Base-by-base conservation (phyloP, 2,329 filamentous ascomycete genomes). In the Botrytis aclada region DNA sequence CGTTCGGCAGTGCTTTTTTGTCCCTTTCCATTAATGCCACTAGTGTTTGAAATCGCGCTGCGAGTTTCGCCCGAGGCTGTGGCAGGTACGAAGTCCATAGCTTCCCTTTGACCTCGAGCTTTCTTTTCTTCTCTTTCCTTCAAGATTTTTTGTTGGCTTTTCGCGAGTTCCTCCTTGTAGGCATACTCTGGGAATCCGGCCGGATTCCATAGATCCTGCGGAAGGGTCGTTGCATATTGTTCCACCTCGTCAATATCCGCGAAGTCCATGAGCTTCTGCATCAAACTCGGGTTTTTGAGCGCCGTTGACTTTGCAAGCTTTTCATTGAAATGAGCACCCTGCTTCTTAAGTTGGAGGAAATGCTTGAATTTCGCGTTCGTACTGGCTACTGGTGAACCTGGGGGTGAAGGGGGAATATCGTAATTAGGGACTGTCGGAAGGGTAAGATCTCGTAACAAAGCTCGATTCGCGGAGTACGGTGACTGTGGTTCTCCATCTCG, bases 241-340 rank as follows among this genome's bases (percentile, higher is more conserved):
- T 85, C 86, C 67, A 84, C 83, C 51, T 84, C 83, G 51, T 82
- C 83, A 34, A 89, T 84, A 5, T 86, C 87, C 22, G 90, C 90
- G 82, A 93, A 95, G 37, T 85, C 86, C 83, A 94, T 86, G 72
- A 95, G 84, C 82, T 93, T 94, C 75, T 92, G 89, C 81, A 89
- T 88, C 70, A 95, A 83, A 60, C 87, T 88, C 3, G 93, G 93
- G 79, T 95, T 95, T 69, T 88, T 88, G 73, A 95, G 83, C 12
- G 91, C 88, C 0, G 87, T 83, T 0, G 90, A 92, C 73, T 86
- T 86, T 51, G 91, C 88, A 14, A 96, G 84, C 74, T 92, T 90
- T 77, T 89, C 85, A 81, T 96, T 95, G 85, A 95, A 95, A 82
- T 96, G 93, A 25, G 90, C 85, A 7, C 90, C 90, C 75, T 91